Base-by-base conservation (phyloP, 441 rosid species). In the Hura crepitans region DNA sequence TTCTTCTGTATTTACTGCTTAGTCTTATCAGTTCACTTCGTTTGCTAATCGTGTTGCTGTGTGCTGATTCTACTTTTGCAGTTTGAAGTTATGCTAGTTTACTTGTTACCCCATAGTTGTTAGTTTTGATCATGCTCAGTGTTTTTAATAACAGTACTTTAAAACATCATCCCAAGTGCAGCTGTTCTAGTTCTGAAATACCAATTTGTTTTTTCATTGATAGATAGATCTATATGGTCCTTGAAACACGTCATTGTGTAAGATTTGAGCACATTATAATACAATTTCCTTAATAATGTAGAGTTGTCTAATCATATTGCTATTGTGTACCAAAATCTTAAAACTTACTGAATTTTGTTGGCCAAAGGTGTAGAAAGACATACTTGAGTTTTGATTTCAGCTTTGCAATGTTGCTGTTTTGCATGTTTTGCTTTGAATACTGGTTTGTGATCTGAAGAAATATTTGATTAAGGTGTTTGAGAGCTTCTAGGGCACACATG, bases 401-500 rank as follows among this genome's bases (percentile, higher is more conserved):
- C 54, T 66, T 62, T 57, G 30, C 57, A 59, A 35, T 71, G 15
- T 59, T 27, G 70, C 20, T 72, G 67, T 75, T 75, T 75, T 66
- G 70, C 74, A 68, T 77, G 83, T 64, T 83, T 70, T 51, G 77
- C 77, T 57, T 83, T 74, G 68, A 63, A 83, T 87, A 85, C 84
- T 87, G 85, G 78, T 79, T 83, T 86, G 81, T 82, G 91, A 75
- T 89, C 81, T 86, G 86, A 87, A 85, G 89, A 78, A n/a, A 80
- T 87, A 79, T 88, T 89, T 89, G 89, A 81, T 83, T 93, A 96
- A 89, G 98, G 98, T 91, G 87, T 82, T 56, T 88, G 88, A 88
- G 89, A 86, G 89, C 92, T 80, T 88, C 82, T 85, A 88, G 86
- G 93, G 77, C 66, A 88, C 86, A 86, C 91, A 85, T 91, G 94